phyloP scores from a whole-genome alignment of 129 eudicot genomes.

The Daucus carota region DH1_v3.0 NC_030386.2:31785001-31785500 shows the following conservation, averaged over 20 bases:
- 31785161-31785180: not conserved
- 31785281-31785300: not conserved
- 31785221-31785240: not conserved
- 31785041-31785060: slow-evolving; percentile 16
- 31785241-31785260: not conserved
- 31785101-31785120: no score
- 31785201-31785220: not conserved
- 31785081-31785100: not conserved
- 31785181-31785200: not conserved
- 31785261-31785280: not conserved
- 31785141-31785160: not conserved
- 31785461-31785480: not conserved
- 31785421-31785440: not conserved
- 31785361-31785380: not conserved
- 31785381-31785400: not conserved
- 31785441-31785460: slow-evolving; percentile 1
- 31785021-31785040: slow-evolving; percentile 23
- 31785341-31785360: not conserved
- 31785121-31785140: no score
- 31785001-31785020: slow-evolving; percentile 51
- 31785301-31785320: not conserved
- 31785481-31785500: not conserved
- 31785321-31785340: not conserved
- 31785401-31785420: not conserved
- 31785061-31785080: slow-evolving; percentile 24